Evolutionary conservation across 306 rosid species (phyloP).

Genomic region (Lagenaria siceraria): DNA sequence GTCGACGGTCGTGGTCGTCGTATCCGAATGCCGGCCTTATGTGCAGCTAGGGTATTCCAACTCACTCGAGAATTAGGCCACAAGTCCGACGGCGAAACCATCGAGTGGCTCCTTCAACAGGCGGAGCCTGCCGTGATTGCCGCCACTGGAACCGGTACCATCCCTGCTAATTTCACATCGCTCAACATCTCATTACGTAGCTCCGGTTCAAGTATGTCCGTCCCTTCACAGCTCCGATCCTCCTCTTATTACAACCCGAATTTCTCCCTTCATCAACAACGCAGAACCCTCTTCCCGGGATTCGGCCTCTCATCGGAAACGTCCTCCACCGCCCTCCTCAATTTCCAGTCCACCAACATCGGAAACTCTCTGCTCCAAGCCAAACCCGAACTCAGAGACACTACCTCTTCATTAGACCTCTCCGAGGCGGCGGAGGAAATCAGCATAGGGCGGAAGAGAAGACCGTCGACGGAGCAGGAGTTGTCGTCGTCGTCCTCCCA

Average conservation of each 20-base stretch:
- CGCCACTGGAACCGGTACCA: slow-evolving; percentile 88
- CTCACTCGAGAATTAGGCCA: slow-evolving; percentile 76
- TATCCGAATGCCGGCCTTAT: slow-evolving; percentile 79
- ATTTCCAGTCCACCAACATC: slow-evolving; percentile 46
- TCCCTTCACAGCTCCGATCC: slow-evolving; percentile 65
- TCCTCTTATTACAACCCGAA: slow-evolving; percentile 72
- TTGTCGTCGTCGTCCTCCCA: slow-evolving; percentile 24
- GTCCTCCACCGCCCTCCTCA: slow-evolving; percentile 38
- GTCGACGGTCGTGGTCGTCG: slow-evolving; percentile 90
- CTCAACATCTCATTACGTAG: slow-evolving; percentile 67
- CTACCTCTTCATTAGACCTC: slow-evolving; percentile 38
- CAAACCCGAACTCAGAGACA: slow-evolving; percentile 52
- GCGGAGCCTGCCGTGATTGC: slow-evolving; percentile 86
- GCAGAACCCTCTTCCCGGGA: slow-evolving; percentile 45
- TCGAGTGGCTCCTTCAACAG: slow-evolving; percentile 84
- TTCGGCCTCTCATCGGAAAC: slow-evolving; percentile 32
- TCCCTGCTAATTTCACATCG: slow-evolving; percentile 85
- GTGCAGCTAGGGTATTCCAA: slow-evolving; percentile 82
- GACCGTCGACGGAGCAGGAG: slow-evolving; percentile 42
- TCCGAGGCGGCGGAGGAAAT: slow-evolving; percentile 47
- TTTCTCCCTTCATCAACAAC: slow-evolving; percentile 30
- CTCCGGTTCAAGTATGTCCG: slow-evolving; percentile 86
- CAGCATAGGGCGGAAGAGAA: slow-evolving; percentile 41
- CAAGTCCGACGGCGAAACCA: slow-evolving; percentile 80
- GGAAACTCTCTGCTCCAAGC: slow-evolving; percentile 38